A percentile compares a stretch with the other conserved stretches of the same genome.
Evolutionary conservation across 208 protist genomes (phyloP).

Genomic region (Leishmania martiniquensis): DNA sequence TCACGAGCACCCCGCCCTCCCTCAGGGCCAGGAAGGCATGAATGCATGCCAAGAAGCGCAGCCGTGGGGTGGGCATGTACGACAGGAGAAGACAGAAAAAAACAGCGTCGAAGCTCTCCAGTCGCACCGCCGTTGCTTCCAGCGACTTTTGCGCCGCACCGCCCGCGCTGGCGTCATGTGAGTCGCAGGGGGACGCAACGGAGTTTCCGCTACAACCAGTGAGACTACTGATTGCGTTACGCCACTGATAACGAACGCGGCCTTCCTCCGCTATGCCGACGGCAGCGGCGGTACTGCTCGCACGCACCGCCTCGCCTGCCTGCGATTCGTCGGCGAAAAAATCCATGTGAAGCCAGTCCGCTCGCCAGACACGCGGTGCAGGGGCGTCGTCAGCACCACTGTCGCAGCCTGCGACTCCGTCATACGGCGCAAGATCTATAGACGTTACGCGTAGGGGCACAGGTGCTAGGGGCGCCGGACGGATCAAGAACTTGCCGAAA

Average conservation of each 20-base stretch:
- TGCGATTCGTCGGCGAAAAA: slow-evolving; percentile 37
- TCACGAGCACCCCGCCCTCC: slow-evolving; percentile 72
- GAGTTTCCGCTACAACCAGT: background rate
- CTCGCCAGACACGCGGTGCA: slow-evolving; percentile 30
- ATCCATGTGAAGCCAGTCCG: slow-evolving; percentile 66
- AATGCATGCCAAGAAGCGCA: slow-evolving; percentile 80
- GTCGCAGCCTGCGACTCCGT: background rate
- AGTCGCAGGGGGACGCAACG: background rate
- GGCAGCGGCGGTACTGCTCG: background rate
- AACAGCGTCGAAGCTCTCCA: slow-evolving; percentile 65
- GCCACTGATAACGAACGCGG: slow-evolving; percentile 7
- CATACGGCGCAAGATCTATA: slow-evolving; percentile 69
- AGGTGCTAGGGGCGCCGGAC: slow-evolving; percentile 22
- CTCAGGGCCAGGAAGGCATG: slow-evolving; percentile 78
- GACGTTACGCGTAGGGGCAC: slow-evolving; percentile 66
- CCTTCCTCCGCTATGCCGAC: slow-evolving; percentile 13
- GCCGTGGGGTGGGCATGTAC: slow-evolving; percentile 74
- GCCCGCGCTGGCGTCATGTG: background rate
- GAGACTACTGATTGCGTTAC: background rate
- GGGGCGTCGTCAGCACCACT: background rate
- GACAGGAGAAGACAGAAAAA: slow-evolving; percentile 88
- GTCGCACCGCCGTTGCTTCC: slow-evolving; percentile 15
- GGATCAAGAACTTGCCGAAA: slow-evolving; percentile 26
- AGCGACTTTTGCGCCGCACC: background rate
- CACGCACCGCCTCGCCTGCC: background rate